A percentile compares a stretch with the other conserved stretches of the same genome.
Conservation (phyloP, 495 filamentous ascomycete genomes). For the Terfezia boudieri region DNA sequence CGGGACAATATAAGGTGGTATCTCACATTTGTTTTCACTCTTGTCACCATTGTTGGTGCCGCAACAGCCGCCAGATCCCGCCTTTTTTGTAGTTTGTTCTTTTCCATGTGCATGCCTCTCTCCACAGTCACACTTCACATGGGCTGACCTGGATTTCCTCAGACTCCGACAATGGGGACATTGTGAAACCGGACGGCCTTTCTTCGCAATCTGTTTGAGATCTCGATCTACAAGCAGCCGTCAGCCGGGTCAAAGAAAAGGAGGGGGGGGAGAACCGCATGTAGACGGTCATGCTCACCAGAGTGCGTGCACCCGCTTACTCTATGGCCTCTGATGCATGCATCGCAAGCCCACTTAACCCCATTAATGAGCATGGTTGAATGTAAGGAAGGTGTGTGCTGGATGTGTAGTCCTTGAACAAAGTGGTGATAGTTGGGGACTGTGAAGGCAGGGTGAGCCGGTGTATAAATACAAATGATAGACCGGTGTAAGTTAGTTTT, state of each 20-base stretch:
- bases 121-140: constrained; percentile 93
- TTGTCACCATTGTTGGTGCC: neutral
- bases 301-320: constrained; percentile 85
- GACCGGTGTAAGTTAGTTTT: too few species aligned
- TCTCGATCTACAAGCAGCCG: constrained; percentile 47
- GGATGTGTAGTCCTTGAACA: constrained; percentile 1
- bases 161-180: constrained; percentile 90
- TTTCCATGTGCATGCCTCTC: constrained; percentile 36
- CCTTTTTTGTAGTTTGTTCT: constrained; percentile 11
- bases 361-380: constrained; percentile 20
- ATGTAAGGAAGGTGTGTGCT: constrained; percentile 11
- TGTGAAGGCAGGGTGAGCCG: neutral
- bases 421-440: neutral
- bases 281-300: constrained; percentile 33
- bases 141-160: constrained; percentile 89
- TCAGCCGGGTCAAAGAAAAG: neutral
- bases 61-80: constrained; percentile 14
- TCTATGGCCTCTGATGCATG: constrained; percentile 80
- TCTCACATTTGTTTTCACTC: neutral
- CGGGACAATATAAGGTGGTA: too few species aligned
- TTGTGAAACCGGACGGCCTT: constrained; percentile 95
- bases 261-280: constrained; percentile 8
- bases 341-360: constrained; percentile 40
- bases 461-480: too few species aligned
- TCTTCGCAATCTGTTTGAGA: constrained; percentile 91